Percentiles rank a stretch among this genome's conserved stretches.
Evolutionary conservation across 768 basidiomycete species (phyloP).

Genomic region (Tulasnella sp.): DNA sequence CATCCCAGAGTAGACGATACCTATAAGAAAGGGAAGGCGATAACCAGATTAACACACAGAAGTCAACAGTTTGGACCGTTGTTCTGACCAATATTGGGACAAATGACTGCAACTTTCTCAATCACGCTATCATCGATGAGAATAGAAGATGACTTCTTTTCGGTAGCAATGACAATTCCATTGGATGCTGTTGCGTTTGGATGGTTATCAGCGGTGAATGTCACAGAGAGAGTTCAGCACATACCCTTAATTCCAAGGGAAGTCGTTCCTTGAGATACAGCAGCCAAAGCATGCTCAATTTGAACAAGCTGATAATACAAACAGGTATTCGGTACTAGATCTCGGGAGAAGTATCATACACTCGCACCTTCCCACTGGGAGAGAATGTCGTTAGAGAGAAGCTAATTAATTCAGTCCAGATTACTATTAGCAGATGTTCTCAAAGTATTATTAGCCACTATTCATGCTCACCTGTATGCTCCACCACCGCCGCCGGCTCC

Average conservation of each 20-base stretch:
- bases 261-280: slow-evolving; percentile 88
- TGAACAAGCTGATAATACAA: slow-evolving; percentile 55
- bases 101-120: slow-evolving; percentile 93
- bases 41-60: background rate
- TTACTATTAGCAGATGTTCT: background rate
- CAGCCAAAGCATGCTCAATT: slow-evolving; percentile 98
- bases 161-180: slow-evolving; percentile 97
- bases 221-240: slow-evolving; percentile 18
- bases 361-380: slow-evolving; percentile 65
- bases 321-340: background rate
- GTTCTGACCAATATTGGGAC: slow-evolving; percentile 64
- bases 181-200: slow-evolving; percentile 63
- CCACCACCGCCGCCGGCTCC: slow-evolving; percentile 33
- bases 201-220: background rate
- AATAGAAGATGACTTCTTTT: slow-evolving; percentile 97
- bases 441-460: background rate
- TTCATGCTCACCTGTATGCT: slow-evolving; percentile 49
- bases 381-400: slow-evolving; percentile 99
- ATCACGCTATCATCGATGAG: slow-evolving; percentile 96
- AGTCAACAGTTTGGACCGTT: background rate
- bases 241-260: slow-evolving; percentile 97
- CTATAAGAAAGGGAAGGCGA: slow-evolving; percentile 23
- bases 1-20: slow-evolving; percentile 99
- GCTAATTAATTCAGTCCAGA: slow-evolving; percentile 31
- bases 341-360: background rate